Evolutionary conservation across 768 basidiomycete genomes (phyloP).

Genomic region (Suillus occidentalis): DNA sequence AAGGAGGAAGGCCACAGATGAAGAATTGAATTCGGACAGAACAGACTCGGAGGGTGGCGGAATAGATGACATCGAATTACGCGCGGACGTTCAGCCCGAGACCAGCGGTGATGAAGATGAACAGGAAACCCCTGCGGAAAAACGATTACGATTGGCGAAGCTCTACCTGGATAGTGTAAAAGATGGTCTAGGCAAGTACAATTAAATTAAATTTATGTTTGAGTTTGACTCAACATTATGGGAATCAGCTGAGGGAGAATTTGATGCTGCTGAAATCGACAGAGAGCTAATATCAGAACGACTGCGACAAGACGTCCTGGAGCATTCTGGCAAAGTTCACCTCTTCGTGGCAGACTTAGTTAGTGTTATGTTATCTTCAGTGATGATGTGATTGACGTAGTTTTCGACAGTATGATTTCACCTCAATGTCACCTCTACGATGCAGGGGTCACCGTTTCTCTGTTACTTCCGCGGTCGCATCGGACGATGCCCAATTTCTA

Average conservation of each 20-base stretch:
- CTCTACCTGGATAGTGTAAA: constrained; percentile 87
- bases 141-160: constrained; percentile 86
- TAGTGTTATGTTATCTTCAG: constrained; percentile 24
- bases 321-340: constrained; percentile 87
- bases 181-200: constrained; percentile 58
- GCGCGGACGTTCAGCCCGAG: constrained; percentile 53
- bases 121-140: constrained; percentile 90
- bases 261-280: constrained; percentile 95
- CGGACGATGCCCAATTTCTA: constrained; percentile 70
- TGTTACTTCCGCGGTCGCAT: constrained; percentile 78
- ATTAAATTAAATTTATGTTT: background rate
- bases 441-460: constrained; percentile 76
- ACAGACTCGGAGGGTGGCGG: constrained; percentile 51
- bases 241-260: constrained; percentile 75
- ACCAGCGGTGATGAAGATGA: constrained; percentile 82
- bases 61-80: constrained; percentile 77
- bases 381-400: background rate
- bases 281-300: constrained; percentile 87
- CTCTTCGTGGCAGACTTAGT: constrained; percentile 76
- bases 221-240: background rate
- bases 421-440: constrained; percentile 44
- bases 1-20: constrained; percentile 39
- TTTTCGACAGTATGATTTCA: constrained; percentile 55
- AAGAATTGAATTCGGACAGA: constrained; percentile 67
- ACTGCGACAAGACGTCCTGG: constrained; percentile 88